Conservation (phyloP, 108 stramenopile species). For the Discostella stelligeroides region DNA sequence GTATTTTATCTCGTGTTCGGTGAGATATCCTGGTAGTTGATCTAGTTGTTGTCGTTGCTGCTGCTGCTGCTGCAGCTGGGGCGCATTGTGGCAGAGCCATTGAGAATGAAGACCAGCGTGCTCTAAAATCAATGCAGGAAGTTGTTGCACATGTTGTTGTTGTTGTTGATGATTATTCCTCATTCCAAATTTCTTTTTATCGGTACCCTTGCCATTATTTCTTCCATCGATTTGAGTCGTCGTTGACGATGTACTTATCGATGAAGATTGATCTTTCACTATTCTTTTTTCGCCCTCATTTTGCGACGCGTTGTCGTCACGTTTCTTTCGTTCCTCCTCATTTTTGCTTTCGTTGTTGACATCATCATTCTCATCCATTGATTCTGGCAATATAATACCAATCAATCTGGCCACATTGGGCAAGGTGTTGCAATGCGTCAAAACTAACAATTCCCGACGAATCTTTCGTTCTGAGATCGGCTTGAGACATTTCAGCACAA, state of each 20-base stretch:
- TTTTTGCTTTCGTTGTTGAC: background rate
- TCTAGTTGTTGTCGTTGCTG: background rate
- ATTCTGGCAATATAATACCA: conserved; percentile 50
- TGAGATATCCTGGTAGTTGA: conserved; percentile 41
- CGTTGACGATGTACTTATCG: no score
- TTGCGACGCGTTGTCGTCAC: background rate
- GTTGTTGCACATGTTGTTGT: conserved; percentile 41
- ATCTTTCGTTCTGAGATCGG: conserved; percentile 87
- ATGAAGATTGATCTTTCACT: background rate
- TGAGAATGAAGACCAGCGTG: conserved; percentile 81
- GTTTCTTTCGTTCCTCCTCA: background rate
- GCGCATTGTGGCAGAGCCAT: conserved; percentile 85
- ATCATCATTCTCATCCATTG: conserved; percentile 21
- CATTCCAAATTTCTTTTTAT: no score
- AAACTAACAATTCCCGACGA: conserved; percentile 73
- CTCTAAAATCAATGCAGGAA: conserved; percentile 85
- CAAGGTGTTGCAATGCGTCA: conserved; percentile 61
- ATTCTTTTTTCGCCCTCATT: no score
- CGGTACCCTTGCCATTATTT: no score
- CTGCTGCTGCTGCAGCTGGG: conserved; percentile 3
- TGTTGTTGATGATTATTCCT: conserved; percentile 15
- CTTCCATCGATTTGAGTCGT: no score
- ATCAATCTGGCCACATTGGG: conserved; percentile 77
- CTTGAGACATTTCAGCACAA: conserved; percentile 80
- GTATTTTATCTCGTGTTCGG: conserved; percentile 85